Conservation (phyloP, 805 yeast species). For the Hanseniaspora nectarophila region DNA sequence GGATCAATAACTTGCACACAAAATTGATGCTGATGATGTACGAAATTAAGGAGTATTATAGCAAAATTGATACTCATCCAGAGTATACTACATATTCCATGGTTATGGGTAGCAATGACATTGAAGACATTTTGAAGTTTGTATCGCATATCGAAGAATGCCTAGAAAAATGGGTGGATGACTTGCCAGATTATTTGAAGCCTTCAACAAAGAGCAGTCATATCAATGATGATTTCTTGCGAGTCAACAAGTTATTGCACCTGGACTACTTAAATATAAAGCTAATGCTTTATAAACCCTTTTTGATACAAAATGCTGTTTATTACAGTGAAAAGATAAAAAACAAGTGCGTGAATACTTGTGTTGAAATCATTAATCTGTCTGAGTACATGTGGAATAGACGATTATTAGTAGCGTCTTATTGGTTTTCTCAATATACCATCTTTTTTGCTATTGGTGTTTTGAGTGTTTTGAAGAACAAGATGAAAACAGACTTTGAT, state of each 20-base stretch:
- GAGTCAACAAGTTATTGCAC: slow-evolving; percentile 65
- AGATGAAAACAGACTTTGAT: neutral
- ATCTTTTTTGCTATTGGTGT: slow-evolving; percentile 83
- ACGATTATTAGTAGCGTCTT: slow-evolving; percentile 65
- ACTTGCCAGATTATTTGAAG: slow-evolving; percentile 56
- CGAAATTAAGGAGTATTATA: slow-evolving; percentile 54
- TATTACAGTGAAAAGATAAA: slow-evolving; percentile 56
- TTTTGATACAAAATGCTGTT: slow-evolving; percentile 61
- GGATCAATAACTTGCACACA: slow-evolving; percentile 78
- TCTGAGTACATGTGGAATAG: slow-evolving; percentile 70
- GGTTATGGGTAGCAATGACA: slow-evolving; percentile 10
- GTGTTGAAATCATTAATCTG: slow-evolving; percentile 66
- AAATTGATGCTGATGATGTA: slow-evolving; percentile 56
- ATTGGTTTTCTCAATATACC: slow-evolving; percentile 85
- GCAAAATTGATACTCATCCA: slow-evolving; percentile 47
- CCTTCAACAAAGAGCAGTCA: slow-evolving; percentile 36
- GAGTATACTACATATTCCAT: slow-evolving; percentile 14
- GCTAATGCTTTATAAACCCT: slow-evolving; percentile 74
- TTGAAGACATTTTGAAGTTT: slow-evolving; percentile 23
- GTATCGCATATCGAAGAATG: slow-evolving; percentile 42
- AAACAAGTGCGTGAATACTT: slow-evolving; percentile 70
- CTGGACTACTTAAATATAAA: slow-evolving; percentile 65
- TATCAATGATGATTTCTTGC: slow-evolving; percentile 46
- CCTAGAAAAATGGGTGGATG: slow-evolving; percentile 58
- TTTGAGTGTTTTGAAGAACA: slow-evolving; percentile 43